These are phyloP conservation scores for Saitozyma podzolica DNA, from an alignment of 768 basidiomycete genomes.

Conservation along the genomic window DNA sequence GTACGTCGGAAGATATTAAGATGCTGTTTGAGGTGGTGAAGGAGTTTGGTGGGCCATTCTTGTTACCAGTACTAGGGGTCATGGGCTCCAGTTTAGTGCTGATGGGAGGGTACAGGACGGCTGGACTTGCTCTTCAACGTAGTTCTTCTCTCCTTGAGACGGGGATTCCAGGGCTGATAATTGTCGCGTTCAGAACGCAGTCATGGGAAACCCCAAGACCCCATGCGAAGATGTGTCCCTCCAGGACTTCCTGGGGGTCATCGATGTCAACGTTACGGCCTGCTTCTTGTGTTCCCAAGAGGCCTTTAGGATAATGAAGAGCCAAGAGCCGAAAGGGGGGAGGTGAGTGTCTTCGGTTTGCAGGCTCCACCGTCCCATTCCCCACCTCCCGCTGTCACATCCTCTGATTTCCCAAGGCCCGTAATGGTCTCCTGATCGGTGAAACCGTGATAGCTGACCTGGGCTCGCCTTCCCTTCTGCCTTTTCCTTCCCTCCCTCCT, in stretches of 20 bases:
- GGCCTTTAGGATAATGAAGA: slow-evolving; percentile 70
- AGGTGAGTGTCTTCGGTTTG: slow-evolving; percentile 10
- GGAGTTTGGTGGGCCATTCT: slow-evolving; percentile 57
- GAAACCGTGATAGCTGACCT: too few relatives aligned
- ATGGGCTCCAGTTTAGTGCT: too few relatives aligned
- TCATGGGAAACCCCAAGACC: slow-evolving; percentile 58
- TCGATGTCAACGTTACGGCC: slow-evolving; percentile 70
- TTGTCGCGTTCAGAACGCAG: slow-evolving; percentile 65
- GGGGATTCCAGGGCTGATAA: background rate
- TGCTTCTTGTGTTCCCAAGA: slow-evolving; percentile 74
- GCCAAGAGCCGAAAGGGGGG: slow-evolving; percentile 69
- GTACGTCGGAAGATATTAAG: slow-evolving; percentile 63
- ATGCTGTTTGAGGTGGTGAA: slow-evolving; percentile 61
- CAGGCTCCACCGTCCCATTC: too few relatives aligned
- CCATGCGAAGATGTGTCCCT: slow-evolving; percentile 63
- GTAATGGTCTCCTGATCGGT: slow-evolving; percentile 71
- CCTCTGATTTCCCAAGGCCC: slow-evolving; percentile 58
- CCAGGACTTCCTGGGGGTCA: slow-evolving; percentile 31
- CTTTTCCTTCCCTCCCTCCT: too few relatives aligned
- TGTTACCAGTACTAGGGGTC: too few relatives aligned
- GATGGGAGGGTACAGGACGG: slow-evolving; percentile 53
- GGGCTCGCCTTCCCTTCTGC: too few relatives aligned
- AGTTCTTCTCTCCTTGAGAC: slow-evolving; percentile 25
- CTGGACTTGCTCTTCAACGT: slow-evolving; percentile 75
- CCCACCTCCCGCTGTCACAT: background rate